Evolutionary conservation across 1,284 basidiomycete species (phyloP).

Genomic region (Dichomitus squalens): DNA sequence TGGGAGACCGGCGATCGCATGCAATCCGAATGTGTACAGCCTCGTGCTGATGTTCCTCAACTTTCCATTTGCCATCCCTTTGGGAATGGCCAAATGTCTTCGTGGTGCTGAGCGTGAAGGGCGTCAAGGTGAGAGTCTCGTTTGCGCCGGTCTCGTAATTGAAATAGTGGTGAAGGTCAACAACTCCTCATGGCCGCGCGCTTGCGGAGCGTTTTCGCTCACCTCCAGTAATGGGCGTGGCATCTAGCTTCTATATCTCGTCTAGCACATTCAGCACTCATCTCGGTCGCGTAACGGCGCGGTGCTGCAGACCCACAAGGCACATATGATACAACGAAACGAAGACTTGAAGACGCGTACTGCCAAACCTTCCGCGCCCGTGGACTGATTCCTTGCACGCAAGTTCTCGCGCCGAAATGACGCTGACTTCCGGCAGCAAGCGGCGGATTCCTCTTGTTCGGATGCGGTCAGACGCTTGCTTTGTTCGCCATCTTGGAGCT

Average conservation of each 20-base stretch:
- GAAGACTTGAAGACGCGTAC: background rate
- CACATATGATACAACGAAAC: slow-evolving; percentile 1
- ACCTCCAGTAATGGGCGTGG: slow-evolving; percentile 6
- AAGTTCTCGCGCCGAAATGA: slow-evolving; percentile 7
- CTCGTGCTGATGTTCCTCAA: background rate
- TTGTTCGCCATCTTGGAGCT: background rate
- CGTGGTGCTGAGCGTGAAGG: background rate
- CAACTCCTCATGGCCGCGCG: background rate
- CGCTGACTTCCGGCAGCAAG: background rate
- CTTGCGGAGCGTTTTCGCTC: background rate
- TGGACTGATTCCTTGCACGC: slow-evolving; percentile 2
- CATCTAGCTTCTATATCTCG: slow-evolving; percentile 1
- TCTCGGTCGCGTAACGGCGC: background rate
- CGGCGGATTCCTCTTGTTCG: slow-evolving; percentile 5
- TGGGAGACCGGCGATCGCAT: no score
- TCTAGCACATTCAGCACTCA: background rate
- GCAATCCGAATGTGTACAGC: background rate
- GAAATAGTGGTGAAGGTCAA: background rate
- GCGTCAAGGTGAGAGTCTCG: background rate
- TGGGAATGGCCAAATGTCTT: background rate
- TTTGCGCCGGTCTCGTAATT: background rate
- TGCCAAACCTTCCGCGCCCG: background rate
- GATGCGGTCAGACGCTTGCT: slow-evolving; percentile 3
- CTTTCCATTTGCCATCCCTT: background rate
- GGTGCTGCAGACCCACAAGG: background rate